phyloP scores from a whole-genome alignment of 2,329 filamentous ascomycete genomes.

The Drechslerella stenobrocha region DNA sequence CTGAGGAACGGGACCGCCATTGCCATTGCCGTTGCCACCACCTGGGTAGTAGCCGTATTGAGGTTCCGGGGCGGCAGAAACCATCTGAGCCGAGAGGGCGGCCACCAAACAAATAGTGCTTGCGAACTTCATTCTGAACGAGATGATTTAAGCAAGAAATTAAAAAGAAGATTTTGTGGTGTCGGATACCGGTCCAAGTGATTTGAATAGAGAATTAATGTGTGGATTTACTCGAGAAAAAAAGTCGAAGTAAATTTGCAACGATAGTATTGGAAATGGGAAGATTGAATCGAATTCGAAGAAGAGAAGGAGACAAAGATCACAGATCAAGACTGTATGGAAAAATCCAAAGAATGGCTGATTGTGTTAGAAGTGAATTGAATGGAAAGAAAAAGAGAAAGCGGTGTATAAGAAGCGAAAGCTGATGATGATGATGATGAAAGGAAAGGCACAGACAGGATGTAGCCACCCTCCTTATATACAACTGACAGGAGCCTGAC shows the following conservation, averaged over 20 bases:
- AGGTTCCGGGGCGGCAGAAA: conserved; percentile 22
- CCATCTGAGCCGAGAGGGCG: conserved; percentile 17
- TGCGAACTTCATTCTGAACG: conserved; percentile 37
- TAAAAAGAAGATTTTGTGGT: too few relatives aligned
- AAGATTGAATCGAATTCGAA: too few relatives aligned
- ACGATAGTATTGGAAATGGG: neutral
- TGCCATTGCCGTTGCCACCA: conserved; percentile 3
- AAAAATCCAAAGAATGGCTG: conserved; percentile 25
- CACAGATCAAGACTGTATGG: conserved; percentile 21
- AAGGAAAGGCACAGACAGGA: too few relatives aligned
- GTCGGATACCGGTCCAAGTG: too few relatives aligned
- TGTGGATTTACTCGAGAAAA: conserved; percentile 8
- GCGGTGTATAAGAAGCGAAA: conserved; percentile 22
- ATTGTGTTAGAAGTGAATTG: neutral
- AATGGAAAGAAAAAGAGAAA: too few relatives aligned
- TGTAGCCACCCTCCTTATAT: neutral
- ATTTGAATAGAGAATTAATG: too few relatives aligned
- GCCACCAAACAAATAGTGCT: conserved; percentile 22
- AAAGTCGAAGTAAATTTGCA: conserved; percentile 5
- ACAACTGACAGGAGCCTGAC: neutral
- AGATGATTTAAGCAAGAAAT: too few relatives aligned
- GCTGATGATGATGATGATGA: conserved; percentile 31
- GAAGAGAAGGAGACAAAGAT: too few relatives aligned
- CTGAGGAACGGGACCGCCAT: neutral
- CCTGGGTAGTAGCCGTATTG: conserved; percentile 10